Conservation (phyloP, 140 eudicot species). For the Cichorium intybus region DNA sequence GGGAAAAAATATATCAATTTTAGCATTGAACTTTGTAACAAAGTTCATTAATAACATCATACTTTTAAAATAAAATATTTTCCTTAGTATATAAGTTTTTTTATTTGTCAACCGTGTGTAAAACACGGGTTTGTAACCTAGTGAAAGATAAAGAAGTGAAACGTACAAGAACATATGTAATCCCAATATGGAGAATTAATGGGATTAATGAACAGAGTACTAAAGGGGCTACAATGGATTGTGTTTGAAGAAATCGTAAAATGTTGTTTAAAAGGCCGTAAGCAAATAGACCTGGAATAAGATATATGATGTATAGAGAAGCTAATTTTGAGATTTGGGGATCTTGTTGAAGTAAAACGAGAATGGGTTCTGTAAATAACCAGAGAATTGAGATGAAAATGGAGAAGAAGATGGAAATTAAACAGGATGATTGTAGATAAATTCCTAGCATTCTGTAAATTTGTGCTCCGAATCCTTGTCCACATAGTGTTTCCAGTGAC, state of each 20-base stretch:
- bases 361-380: slow-evolving; percentile 53
- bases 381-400: slow-evolving; percentile 50
- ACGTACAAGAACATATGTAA: slow-evolving; percentile 47
- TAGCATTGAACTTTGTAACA: too few species aligned
- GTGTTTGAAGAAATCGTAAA: slow-evolving; percentile 78
- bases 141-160: slow-evolving; percentile 43
- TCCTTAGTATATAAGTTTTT: too few species aligned
- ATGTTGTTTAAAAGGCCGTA: slow-evolving; percentile 59
- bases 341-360: slow-evolving; percentile 59
- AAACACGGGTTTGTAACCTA: too few species aligned
- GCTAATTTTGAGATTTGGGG: slow-evolving; percentile 53
- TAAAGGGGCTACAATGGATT: slow-evolving; percentile 58
- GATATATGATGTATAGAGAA: slow-evolving; percentile 51
- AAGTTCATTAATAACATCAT: too few species aligned
- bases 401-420: slow-evolving; percentile 49
- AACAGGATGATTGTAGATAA: slow-evolving; percentile 72
- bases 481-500: slow-evolving; percentile 73
- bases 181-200: slow-evolving; percentile 48
- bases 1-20: too few species aligned
- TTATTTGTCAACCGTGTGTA: too few species aligned
- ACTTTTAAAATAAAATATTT: too few species aligned
- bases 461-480: slow-evolving; percentile 85
- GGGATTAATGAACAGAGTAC: slow-evolving; percentile 61
- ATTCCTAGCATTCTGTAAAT: slow-evolving; percentile 51
- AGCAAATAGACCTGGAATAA: slow-evolving; percentile 70